Evolutionary conservation across 768 basidiomycete genomes (phyloP), one percentile per base, ranked within the genome.

Genomic region (Leccinum barrowsii): DNA sequence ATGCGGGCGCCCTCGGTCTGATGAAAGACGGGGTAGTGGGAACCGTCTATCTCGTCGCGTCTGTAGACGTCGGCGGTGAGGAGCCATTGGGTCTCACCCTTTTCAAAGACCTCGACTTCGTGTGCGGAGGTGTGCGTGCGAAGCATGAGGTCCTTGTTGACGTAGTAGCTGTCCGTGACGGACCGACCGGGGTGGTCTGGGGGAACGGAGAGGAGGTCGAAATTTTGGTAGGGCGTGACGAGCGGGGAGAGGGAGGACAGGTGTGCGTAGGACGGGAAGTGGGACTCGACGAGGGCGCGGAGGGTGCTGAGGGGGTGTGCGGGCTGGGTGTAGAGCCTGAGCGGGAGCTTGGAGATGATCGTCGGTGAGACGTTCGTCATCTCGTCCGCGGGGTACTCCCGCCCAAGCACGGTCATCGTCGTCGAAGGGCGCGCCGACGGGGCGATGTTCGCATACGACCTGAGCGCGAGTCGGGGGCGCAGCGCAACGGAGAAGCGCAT

Each of bases 111-210:
- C 59, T 97, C 94, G 32, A 98, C 90, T 76, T 99, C 96, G 71
- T 99, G 97, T 4, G 97, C 93, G n/a, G 91, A 94, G 1, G 97
- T 98, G 72, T 99, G 97, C 0, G 97, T 98, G 44, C 97, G 88
- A 37, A 99, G 84, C 92, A 99, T 94, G 68, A 88, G 78, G 65
- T 85, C 77, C 66, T 80, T 82, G 77, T 98, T 98, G 69, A 97
- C 79, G 75, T 99, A 99, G 79, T 99, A 99, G 68, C 89, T 92
- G 77, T 99, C 97, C 46, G 91, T 92, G 48, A 85, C 78, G 22
- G 89, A 81, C 59, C 97, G 85, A 17, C 97, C 96, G 1, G 96
- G 94, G 71, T 99, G 97, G 77, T 98, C 94, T 13, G 76, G 66
- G 0, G 96, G 88, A 75, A 99, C 98, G 4, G 92, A 94, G 32